Base-by-base conservation (phyloP, 106 monocot species). In the Phalaenopsis equestris region DNA sequence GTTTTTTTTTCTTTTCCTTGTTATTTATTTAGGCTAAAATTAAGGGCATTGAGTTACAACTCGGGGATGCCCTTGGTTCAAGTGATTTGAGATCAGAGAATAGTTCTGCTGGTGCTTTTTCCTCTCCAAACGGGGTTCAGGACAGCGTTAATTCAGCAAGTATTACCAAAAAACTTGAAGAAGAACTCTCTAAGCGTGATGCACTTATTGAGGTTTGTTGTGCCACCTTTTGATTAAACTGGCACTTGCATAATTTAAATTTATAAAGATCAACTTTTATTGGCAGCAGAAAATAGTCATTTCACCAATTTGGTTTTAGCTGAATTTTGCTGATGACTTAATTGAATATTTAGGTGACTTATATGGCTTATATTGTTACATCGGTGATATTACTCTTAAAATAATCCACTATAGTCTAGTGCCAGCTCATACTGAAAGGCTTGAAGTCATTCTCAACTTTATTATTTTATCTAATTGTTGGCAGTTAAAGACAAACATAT, bases 131-230 rank as follows among this genome's bases (percentile, higher is more conserved):
- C 58, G 47, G 75, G 39, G 56, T 74, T 7, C 87, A 88, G 2
- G 85, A 91, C 77, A 81, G 86, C 86, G 87, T 76, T 80, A 86
- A 91, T 83, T 89, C 93, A 61, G 84, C 91, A 37, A 19, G 52
- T 10, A 86, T 99, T 57, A 88, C 90, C 42, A 94, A 90, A 77
- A 94, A 90, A 79, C 91, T 99, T 47, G 93, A 99, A 88, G 98
- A 99, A 77, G 98, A 99, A 80, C 89, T 99, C 16, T 64, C 88
- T 75, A 99, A 99, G 77, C 83, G 98, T 18, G 98, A 99, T 86
- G 90, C 94, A 56, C 81, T 99, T 76, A 99, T 99, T 84, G 93
- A 99, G 98, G 98, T 99, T 77, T 79, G 78, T 76, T 76, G 48
- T 76, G 14, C 43, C 73, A 75, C 21, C 17, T 18, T n/a, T 47